Percentiles rank a stretch among this genome's conserved stretches.
phyloP scores from a whole-genome alignment of 495 filamentous ascomycete genomes.

The Penicillium pancosmium region DNA sequence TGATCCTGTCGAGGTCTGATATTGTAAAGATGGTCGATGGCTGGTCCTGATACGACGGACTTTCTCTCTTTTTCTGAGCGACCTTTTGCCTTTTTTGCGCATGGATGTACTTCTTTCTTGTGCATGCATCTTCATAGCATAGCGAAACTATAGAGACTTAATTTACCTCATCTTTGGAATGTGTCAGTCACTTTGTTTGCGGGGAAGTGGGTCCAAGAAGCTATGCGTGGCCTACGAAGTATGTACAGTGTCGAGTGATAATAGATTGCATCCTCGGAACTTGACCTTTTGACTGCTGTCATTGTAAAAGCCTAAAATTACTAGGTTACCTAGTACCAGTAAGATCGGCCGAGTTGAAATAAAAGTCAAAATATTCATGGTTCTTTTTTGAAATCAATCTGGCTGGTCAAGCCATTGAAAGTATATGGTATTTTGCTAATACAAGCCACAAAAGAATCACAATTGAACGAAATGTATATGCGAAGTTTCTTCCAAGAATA shows the following conservation, averaged over 20 bases:
- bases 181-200: background rate
- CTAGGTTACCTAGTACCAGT: no score
- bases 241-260: background rate
- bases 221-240: background rate
- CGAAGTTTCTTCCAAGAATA: slow-evolving; percentile 9
- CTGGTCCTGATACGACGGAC: background rate
- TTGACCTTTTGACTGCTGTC: no score
- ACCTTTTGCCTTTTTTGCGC: background rate
- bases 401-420: background rate
- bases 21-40: background rate
- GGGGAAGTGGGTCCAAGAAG: slow-evolving; percentile 5
- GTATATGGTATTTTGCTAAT: slow-evolving; percentile 11
- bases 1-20: slow-evolving; percentile 11
- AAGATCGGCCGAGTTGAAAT: no score
- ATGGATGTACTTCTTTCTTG: background rate
- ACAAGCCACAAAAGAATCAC: slow-evolving; percentile 25
- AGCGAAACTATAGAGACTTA: background rate
- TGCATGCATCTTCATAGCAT: background rate
- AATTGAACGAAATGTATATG: slow-evolving; percentile 26
- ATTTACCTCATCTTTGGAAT: background rate
- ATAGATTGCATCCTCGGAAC: no score
- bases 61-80: background rate
- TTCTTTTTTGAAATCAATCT: background rate
- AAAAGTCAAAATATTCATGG: no score
- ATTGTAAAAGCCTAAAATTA: no score